Percentiles rank a stretch among this genome's conserved stretches.
These are phyloP conservation scores for Solanum hybrid DNA, from an alignment of 305 asterid species.

Conservation along the genomic window DNA sequence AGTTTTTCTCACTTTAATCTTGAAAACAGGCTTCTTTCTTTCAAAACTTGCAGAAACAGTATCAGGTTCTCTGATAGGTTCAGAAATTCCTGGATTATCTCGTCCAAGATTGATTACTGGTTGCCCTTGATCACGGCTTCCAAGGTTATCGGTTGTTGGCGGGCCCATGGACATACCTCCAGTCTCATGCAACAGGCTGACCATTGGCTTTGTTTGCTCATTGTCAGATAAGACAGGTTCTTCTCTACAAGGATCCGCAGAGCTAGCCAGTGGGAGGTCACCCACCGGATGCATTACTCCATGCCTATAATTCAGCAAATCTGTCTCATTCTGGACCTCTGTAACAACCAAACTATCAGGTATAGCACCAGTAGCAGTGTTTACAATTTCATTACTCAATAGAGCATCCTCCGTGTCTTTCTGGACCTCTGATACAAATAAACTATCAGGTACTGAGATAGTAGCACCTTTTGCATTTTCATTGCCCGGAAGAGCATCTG, in stretches of 20 bases:
- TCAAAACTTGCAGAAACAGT: slow-evolving; percentile 49
- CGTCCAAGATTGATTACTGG: slow-evolving; percentile 19
- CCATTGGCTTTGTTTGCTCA: slow-evolving; percentile 19
- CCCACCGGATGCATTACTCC: neutral
- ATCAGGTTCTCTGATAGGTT: slow-evolving; percentile 37
- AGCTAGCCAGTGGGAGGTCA: slow-evolving; percentile 6
- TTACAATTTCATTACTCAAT: slow-evolving; percentile 14
- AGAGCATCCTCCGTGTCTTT: slow-evolving; percentile 20
- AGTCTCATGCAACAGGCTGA: slow-evolving; percentile 1
- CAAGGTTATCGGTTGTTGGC: neutral
- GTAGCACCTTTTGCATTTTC: neutral
- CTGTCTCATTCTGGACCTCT: neutral
- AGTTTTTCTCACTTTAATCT: slow-evolving; percentile 71
- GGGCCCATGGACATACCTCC: neutral
- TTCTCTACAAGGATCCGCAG: slow-evolving; percentile 6
- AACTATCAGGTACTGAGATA: slow-evolving; percentile 1
- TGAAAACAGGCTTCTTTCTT: slow-evolving; percentile 63
- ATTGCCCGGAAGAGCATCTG: slow-evolving; percentile 15
- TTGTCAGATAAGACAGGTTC: slow-evolving; percentile 23
- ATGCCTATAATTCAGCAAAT: neutral
- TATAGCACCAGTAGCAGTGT: slow-evolving; percentile 8
- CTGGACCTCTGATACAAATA: slow-evolving; percentile 18
- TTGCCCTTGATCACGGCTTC: slow-evolving; percentile 19
- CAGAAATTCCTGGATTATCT: slow-evolving; percentile 16
- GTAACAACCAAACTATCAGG: slow-evolving; percentile 2